Evolutionary conservation across 2,329 filamentous ascomycete genomes (phyloP), one percentile per base, ranked within the genome.

Genomic region (Xylariomycetidae sp.): DNA sequence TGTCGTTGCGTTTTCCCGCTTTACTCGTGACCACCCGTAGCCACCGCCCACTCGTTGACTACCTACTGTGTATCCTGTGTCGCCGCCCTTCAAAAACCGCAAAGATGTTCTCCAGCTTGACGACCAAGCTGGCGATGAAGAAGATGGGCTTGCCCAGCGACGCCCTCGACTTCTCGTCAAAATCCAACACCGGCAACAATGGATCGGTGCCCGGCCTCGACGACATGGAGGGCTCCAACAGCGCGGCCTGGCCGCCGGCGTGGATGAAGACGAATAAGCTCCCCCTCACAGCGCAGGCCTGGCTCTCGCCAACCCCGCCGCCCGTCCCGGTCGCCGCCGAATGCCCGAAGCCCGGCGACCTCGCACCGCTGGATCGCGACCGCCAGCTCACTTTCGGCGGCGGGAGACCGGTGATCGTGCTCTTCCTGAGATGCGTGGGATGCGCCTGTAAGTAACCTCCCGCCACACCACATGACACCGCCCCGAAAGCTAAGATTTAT

Each of bases 381-480:
- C 51, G 62, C 18, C 63, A 62, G 46, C 50, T 74, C 25, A 49
- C 51, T 6, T 53, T 71, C 16, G 66, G 63, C 10, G 56, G 61
- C n/a, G 68, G 69, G 1, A 61, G 53, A 33, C 64, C 60, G 10
- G 60, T 66, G 3, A 46, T 75, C 12, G 59, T 75, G 8, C 65
- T 75, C 14, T 75, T 76, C 45, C 44, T 75, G 34, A 66, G 72
- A 8, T 76, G 71, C 32, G 70, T 74, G 10, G 72, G 71, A 6
- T 75, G 72, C 51, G 72, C 72, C 6, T 74, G 71, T 74, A 62
- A 41, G 69, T n/a, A n/a, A n/a, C n/a, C n/a, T n/a, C n/a, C n/a
- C n/a, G n/a, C n/a, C n/a, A n/a, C n/a, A n/a, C n/a, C n/a, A n/a
- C n/a, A n/a, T n/a, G n/a, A n/a, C n/a, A n/a, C n/a, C n/a, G n/a